These are phyloP conservation scores for Trichoderma hamatum DNA, from an alignment of 2,329 filamentous ascomycete species.

Conservation along the genomic window DNA sequence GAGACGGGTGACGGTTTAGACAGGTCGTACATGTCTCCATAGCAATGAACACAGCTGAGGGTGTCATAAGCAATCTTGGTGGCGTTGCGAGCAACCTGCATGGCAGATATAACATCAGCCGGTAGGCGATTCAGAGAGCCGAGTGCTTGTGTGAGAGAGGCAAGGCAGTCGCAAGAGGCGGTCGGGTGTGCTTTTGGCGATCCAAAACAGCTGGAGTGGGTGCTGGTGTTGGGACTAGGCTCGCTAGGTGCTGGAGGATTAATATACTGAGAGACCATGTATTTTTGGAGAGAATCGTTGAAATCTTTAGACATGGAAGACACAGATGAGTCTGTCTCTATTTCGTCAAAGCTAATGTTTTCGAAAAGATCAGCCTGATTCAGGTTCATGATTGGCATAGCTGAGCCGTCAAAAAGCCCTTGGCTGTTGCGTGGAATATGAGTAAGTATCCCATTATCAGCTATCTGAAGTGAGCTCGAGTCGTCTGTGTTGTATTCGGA, in stretches of 20 bases:
- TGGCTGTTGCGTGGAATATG: background rate
- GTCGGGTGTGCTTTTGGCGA: constrained; percentile 35
- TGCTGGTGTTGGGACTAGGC: constrained; percentile 32
- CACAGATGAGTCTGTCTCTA: constrained; percentile 35
- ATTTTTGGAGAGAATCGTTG: constrained; percentile 35
- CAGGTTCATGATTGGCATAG: constrained; percentile 29
- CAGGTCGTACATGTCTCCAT: constrained; percentile 43
- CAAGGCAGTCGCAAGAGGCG: constrained; percentile 51
- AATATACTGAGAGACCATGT: constrained; percentile 33
- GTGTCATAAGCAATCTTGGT: constrained; percentile 54
- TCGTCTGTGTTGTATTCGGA: constrained; percentile 17
- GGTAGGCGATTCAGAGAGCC: constrained; percentile 54
- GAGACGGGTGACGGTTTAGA: constrained; percentile 48
- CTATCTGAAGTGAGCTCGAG: constrained; percentile 28
- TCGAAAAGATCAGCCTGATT: constrained; percentile 38
- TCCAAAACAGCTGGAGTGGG: constrained; percentile 28
- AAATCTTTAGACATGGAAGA: constrained; percentile 38
- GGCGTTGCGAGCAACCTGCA: constrained; percentile 52
- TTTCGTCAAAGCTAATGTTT: constrained; percentile 41
- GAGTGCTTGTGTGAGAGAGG: constrained; percentile 54
- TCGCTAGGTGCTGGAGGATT: constrained; percentile 29
- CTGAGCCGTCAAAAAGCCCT: constrained; percentile 7
- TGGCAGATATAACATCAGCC: constrained; percentile 48
- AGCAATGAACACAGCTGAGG: constrained; percentile 56
- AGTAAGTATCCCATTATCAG: constrained; percentile 3